Evolutionary conservation across 345 rosid species (phyloP), one percentile per base, ranked within the genome.

Genomic region (Eucalyptus decipiens): DNA sequence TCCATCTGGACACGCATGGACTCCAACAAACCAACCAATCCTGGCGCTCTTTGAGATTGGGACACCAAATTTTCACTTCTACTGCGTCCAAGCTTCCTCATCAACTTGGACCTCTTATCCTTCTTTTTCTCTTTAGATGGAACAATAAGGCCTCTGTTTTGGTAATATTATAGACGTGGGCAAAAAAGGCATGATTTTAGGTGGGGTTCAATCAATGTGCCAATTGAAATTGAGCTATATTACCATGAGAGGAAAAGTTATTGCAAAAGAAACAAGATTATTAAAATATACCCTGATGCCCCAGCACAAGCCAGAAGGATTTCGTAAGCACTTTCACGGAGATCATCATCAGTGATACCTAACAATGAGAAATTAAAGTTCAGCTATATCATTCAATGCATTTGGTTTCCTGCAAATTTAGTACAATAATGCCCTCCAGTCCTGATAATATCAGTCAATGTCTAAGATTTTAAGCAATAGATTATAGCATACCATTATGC

Each of bases 281-380:
- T 83, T 87, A 49, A 88, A 58, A 90, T 90, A 90, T 94, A 98
- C 99, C 99, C 99, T 80, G 99, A 90, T 87, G 99, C 97, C 88
- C 99, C 99, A 89, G 99, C 99, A 90, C 99, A 97, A 50, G 99
- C 98, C 94, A 98, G 91, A 85, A 98, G 97, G 92, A 96, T 91
- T 93, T 98, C 99, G 86, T 95, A 98, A 50, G 99, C 98, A 88
- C 98, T 95, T 92, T 98, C 99, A 19, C 99, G 97, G 52, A 97
- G 96, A 92, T 98, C 99, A 58, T 98, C 99, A 91, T 95, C 99
- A 47, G 95, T 92, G 49, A 96, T 94, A 90, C 98, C 99, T 98
- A 93, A 90, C 91, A 90, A 76, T 11, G 89, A 54, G 88, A 81
- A 50, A n/a, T 50, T 40, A 47, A 40, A 58, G 32, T 34, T 54